Evolutionary conservation across 1,284 basidiomycete genomes (phyloP), one percentile per base, ranked within the genome.

Genomic region (Hemileia vastatrix): DNA sequence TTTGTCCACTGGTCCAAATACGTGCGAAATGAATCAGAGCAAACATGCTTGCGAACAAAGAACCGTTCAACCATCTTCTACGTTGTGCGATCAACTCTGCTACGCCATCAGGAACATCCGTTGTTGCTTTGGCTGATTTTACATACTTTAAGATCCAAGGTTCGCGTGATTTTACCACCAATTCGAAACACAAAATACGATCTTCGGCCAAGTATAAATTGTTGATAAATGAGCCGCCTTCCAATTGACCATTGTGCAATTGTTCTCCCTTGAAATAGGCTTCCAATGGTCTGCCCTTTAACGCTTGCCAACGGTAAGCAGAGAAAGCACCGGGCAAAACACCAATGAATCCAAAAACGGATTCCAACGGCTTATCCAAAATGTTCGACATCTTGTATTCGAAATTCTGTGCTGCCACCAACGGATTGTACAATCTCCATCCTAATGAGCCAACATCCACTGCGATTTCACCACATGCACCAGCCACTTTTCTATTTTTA

Each of bases 221-320:
- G 23, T 31, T 32, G 51, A 55, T 9, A 44, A 24, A n/a, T n/a
- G n/a, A n/a, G n/a, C n/a, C 4, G 24, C n/a, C n/a, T n/a, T n/a
- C n/a, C n/a, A n/a, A n/a, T n/a, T n/a, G n/a, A n/a, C n/a, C 91
- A 70, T 95, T 89, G 19, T 85, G 83, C 52, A 96, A 77, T 36
- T 89, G 83, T 75, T 98, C 94, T 31, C 95, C 94, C 75, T 95
- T 92, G 80, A 98, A 97, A 77, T 98, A 98, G 0, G 88, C 90
- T 0, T 88, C 87, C 0, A 98, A 79, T 0, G 94, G 94, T 0
- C 94, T 94, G 18, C 82, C 79, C 0, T 92, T 92, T 40, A 83
- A 80, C 63, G n/a, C n/a, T n/a, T n/a, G n/a, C n/a, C n/a, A n/a
- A n/a, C n/a, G n/a, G n/a, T n/a, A n/a, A 0, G 91, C 91, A 0